Evolutionary conservation across 208 protist species (phyloP), one percentile per base, ranked within the genome.

Genomic region (Crithidia sp.): DNA sequence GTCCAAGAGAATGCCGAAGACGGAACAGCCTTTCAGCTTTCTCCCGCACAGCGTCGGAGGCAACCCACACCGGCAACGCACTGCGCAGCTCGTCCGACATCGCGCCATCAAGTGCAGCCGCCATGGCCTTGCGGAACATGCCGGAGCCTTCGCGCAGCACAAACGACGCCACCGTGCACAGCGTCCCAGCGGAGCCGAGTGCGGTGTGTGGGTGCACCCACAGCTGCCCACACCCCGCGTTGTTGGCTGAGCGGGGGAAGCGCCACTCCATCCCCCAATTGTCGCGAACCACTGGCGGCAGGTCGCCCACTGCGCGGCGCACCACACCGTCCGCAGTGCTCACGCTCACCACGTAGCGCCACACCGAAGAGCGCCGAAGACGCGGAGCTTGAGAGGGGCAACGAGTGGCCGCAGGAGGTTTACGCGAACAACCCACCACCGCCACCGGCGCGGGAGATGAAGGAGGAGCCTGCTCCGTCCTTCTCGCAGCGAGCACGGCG

Each of bases 61-160:
- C 57, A 6, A 9, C 36, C 59, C 59, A 64, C 59, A 64, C 59
- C 13, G 59, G 59, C 6, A 64, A 28, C 6, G 59, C 59, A 37
- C 59, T 64, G 59, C 59, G 59, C 59, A 64, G 41, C 43, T n/a
- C 59, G 59, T 64, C 59, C 8, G 41, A 64, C 59, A 64, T 64
- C 43, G 59, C 9, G 14, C 59, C 59, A n/a, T 64, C 59, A 13
- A 43, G 43, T 14, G 59, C 59, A 41, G 41, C 16, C 4, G 8
- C 59, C n/a, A 64, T n/a, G 41, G 13, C 59, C 12, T 7, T 6
- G 43, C 59, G 3, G 59, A 64, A 64, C 59, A 52, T 3, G 5
- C 43, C 59, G 5, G 43, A 13, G 3, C 59, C 59, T 43, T 64
- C 59, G 59, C 59, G 59, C 59, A 64, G 59, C 59, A 52, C n/a